Percentiles rank a stretch among this genome's conserved stretches.
phyloP scores from a whole-genome alignment of 2,329 filamentous ascomycete species.

The Aspergillus sp. region DNA sequence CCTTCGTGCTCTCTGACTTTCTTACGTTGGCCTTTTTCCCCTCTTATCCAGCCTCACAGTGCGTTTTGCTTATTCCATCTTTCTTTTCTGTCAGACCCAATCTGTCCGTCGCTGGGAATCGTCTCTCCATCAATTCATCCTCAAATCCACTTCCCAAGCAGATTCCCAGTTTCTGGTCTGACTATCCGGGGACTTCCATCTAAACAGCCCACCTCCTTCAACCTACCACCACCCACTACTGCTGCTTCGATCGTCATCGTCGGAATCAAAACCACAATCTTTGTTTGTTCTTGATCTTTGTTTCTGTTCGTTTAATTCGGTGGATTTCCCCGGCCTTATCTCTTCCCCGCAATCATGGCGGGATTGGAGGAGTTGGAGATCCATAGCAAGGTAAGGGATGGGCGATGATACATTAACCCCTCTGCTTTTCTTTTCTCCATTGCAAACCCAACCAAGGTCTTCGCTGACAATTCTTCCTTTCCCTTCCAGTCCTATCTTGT shows the following conservation, averaged over 20 bases:
- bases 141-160: too few relatives aligned
- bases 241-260: neutral
- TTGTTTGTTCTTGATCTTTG: conserved; percentile 4
- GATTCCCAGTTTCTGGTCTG: too few relatives aligned
- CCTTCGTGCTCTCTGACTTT: too few relatives aligned
- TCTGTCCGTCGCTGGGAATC: too few relatives aligned
- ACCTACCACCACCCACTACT: too few relatives aligned
- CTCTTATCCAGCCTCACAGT: too few relatives aligned
- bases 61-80: too few relatives aligned
- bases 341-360: conserved; percentile 57
- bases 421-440: neutral
- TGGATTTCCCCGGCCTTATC: conserved; percentile 1
- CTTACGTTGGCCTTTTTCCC: too few relatives aligned
- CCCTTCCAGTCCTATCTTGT: conserved; percentile 82
- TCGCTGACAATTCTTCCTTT: conserved; percentile 15
- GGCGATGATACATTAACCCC: conserved; percentile 1
- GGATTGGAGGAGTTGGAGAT: conserved; percentile 96
- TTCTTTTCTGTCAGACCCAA: too few relatives aligned
- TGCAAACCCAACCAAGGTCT: neutral
- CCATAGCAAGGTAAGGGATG: conserved; percentile 77
- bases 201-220: too few relatives aligned
- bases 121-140: too few relatives aligned
- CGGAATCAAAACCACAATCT: neutral
- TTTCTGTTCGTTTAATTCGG: neutral
- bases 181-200: too few relatives aligned